Evolutionary conservation across 768 basidiomycete genomes (phyloP), one percentile per base, ranked within the genome.

Genomic region (Serendipita sp.): DNA sequence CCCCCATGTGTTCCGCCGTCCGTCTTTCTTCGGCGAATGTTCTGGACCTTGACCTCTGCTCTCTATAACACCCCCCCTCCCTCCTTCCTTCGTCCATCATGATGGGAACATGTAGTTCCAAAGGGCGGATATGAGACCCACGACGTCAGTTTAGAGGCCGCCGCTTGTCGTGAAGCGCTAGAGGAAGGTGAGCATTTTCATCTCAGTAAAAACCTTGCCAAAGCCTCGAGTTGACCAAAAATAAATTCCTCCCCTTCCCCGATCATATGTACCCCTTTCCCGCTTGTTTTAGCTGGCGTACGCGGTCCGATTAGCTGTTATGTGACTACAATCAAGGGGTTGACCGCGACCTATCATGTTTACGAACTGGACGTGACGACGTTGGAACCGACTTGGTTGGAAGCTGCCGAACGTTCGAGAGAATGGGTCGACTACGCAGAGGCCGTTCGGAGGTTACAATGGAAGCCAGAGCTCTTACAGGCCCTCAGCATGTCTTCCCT

Each of bases 181-280:
- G 90, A 92, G 88, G 90, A 92, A 92, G 90, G 90, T 92, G 88
- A 84, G 84, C 84, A 81, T 78, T 79, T 78, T 80, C 81, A 77
- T 76, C 80, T 83, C 84, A 83, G 86, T 79, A 86, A 47, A 24
- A 24, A 24, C 24, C 24, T 24, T 24, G 24, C 24, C 45, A 45
- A 48, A 63, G 63, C 63, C 51, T 63, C 68, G 66, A 67, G 58
- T 63, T 66, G 67, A 67, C 63, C 64, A 54, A 54, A 66, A 63
- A 60, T 66, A 63, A 64, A 45, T 48, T 64, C 41, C 48, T 44
- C 65, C 65, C 68, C 64, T 46, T 67, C 66, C 41, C 68, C 38
- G n/a, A 28, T 63, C 58, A 45, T 63, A 45, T 53, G 24, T 38
- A n/a, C 38, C 34, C 34, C 44, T 28, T 53, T 46, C 28, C 38